Evolutionary conservation across 2,329 filamentous ascomycete species (phyloP), one percentile per base, ranked within the genome.

Genomic region (Colletotrichum orbiculare): DNA sequence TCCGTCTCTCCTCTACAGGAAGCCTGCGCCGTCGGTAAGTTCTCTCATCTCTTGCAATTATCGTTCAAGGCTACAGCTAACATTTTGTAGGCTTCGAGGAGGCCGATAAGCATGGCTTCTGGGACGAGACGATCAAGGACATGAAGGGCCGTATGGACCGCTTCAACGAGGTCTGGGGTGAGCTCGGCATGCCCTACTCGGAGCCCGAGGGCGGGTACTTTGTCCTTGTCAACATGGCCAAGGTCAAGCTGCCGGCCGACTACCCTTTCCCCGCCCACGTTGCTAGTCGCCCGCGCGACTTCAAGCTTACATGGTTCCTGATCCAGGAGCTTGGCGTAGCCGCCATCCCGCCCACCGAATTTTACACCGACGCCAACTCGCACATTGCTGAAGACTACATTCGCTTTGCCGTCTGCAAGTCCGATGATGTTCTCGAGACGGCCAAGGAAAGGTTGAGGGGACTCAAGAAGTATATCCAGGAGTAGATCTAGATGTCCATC

Each of bases 171-270:
- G 82, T 95, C 45, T 95, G 91, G 82, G 82, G 87, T 54, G 92
- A 95, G 79, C 85, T 95, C 7, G 87, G 84, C 13, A 82, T 95
- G 54, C 91, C 91, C 4, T 97, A 95, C 81, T 95, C 93, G 1
- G 91, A 97, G 65, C 96, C 96, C 5, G 94, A 99, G 77, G 96
- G 96, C 57, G 96, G 96, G 17, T 99, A 99, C 82, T 99, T 99
- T 75, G 93, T 99, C 43, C 87, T 99, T 57, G 96, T 93, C 69
- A 99, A 99, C 81, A 90, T 98, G 84, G 84, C 87, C 62, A 94
- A 95, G 75, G 93, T 99, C 62, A 88, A 91, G 75, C 76, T 99
- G 6, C 96, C 96, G 0, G 85, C 85, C 5, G 89, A 89, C 75
- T 99, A 98, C 77, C 87, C 90, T 0, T 98, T 98, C 83, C 96